Base-by-base conservation (phyloP, 768 basidiomycete genomes). In the Russula foetens region DNA sequence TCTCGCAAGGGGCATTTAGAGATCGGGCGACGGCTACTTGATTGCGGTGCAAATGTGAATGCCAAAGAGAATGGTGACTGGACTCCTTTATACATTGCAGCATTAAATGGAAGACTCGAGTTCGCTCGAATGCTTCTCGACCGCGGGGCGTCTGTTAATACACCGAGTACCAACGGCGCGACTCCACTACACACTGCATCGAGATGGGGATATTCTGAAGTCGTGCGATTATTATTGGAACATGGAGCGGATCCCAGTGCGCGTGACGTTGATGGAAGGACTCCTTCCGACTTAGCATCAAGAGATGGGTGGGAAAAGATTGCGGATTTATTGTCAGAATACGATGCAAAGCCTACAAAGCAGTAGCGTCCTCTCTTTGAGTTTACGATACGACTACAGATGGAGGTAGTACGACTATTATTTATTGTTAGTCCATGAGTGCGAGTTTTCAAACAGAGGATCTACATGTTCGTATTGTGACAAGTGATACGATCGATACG, bases 1-100 rank as follows among this genome's bases (percentile, higher is more conserved):
- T 19, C 39, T 14, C 15, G 15, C 3, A 7, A 3, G 12, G 39
- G 39, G 12, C 39, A 17, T 19, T 3, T 19, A 2, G 39, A 41
- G 5, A 17, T 41, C 19, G 17, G 14, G 15, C 39, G 19, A 19
- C 7, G 39, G 39, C 7, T 41, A 19, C 39, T 41, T 7, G 17
- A 41, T 41, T 17, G 3, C 17, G 39, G 17, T 19, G 39, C 39
- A 3, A 41, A 41, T 19, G 39, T 41, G 15, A 19, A 41, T 19
- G 39, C 39, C 5, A 41, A 4, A 19, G 2, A 23, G 9, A 1
- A 7, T 0, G 0, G 8, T 2, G 14, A 7, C 7, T 2, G 14
- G n/a, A 41, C 23, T 24, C 2, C 50, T 24, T 23, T 39, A 14
- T 1, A 4, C 33, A 2, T 17, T 9, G 50, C 50, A 15, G 7